Evolutionary conservation across 495 filamentous ascomycete species (phyloP).

Genomic region (Tuber microsphaerosporum): DNA sequence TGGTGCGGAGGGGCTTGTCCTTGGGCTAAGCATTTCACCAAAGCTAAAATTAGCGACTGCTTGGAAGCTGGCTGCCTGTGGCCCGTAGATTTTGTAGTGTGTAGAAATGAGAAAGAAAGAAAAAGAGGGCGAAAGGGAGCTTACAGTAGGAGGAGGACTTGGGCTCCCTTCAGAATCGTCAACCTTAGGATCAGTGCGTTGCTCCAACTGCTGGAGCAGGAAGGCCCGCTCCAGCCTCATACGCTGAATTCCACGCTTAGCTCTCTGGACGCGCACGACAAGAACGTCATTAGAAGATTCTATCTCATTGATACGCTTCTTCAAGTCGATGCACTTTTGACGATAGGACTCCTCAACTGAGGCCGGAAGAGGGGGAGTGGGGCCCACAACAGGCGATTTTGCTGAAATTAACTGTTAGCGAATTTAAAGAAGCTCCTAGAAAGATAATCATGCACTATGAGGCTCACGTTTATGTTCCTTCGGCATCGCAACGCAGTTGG

Average conservation of each 20-base stretch:
- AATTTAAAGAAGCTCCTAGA: constrained; percentile 15
- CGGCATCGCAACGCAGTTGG: constrained; percentile 24
- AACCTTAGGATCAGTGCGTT: constrained; percentile 72
- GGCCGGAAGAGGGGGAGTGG: constrained; percentile 67
- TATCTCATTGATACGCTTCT: constrained; percentile 80
- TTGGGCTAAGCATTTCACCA: constrained; percentile 56
- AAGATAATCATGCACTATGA: not conserved
- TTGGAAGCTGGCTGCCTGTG: constrained; percentile 19
- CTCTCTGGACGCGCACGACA: constrained; percentile 67
- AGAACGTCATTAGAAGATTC: constrained; percentile 79
- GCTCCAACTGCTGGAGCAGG: constrained; percentile 77
- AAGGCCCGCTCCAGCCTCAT: constrained; percentile 85
- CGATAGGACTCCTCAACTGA: constrained; percentile 95
- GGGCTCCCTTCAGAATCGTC: constrained; percentile 68
- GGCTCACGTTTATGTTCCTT: constrained; percentile 40
- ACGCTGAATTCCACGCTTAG: constrained; percentile 76
- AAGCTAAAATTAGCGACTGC: constrained; percentile 30
- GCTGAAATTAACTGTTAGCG: constrained; percentile 25
- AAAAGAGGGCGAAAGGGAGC: constrained; percentile 19
- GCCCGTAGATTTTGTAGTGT: not conserved
- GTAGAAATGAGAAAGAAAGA: not conserved
- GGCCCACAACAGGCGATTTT: constrained; percentile 45
- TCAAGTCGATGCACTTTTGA: constrained; percentile 91
- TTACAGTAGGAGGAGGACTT: constrained; percentile 63
- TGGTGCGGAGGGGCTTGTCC: constrained; percentile 82